phyloP scores from a whole-genome alignment of 768 basidiomycete species.

The Tricholoma matsutake region DNA sequence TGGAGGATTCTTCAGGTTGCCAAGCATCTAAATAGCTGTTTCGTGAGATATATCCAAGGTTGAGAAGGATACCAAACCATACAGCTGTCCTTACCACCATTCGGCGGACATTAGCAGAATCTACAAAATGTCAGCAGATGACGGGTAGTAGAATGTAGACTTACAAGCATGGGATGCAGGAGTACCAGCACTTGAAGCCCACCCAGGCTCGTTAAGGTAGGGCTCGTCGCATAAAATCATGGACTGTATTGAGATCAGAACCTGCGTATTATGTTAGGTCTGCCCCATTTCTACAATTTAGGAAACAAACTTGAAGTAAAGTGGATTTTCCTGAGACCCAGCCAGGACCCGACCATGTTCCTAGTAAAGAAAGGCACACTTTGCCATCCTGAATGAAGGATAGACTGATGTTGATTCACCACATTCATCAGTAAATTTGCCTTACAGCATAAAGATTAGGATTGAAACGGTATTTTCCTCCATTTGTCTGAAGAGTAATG shows the following conservation, averaged over 20 bases:
- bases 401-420: not conserved
- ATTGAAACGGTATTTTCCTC: constrained; percentile 88
- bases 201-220: constrained; percentile 90
- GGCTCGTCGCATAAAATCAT: constrained; percentile 96
- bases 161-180: constrained; percentile 75
- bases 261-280: constrained; percentile 62
- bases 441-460: constrained; percentile 90
- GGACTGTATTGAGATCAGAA: constrained; percentile 92
- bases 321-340: constrained; percentile 92
- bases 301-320: constrained; percentile 64
- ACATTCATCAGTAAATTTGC: not conserved
- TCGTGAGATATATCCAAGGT: not conserved
- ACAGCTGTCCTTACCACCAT: constrained; percentile 92
- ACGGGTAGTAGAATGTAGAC: constrained; percentile 18
- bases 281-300: not conserved
- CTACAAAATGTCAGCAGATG: constrained; percentile 33
- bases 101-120: constrained; percentile 88
- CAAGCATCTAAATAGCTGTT: constrained; percentile 62
- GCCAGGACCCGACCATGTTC: constrained; percentile 92
- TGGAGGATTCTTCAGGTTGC: constrained; percentile 75
- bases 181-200: constrained; percentile 71
- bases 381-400: constrained; percentile 71
- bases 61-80: constrained; percentile 20
- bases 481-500: constrained; percentile 63
- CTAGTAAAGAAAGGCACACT: constrained; percentile 88